Conservation (phyloP, 352 stramenopile species). For the Globisporangium mamillatum region DNA sequence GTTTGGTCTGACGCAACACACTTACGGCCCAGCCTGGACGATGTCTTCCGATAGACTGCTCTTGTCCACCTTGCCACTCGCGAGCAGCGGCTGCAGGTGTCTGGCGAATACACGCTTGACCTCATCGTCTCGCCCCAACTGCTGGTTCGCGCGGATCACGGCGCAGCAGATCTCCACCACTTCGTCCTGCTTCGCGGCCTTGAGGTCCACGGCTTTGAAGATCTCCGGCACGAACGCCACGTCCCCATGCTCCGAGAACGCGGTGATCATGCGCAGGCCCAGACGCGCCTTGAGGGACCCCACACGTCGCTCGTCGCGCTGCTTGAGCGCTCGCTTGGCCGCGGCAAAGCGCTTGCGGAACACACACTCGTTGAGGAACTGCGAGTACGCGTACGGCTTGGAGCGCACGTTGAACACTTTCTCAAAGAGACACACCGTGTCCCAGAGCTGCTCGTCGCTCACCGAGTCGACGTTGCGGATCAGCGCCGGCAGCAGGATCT, state of each 20-base stretch:
- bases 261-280: slow-evolving; percentile 22
- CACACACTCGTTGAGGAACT: slow-evolving; percentile 45
- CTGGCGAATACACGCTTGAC: slow-evolving; percentile 19
- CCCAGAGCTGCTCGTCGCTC: slow-evolving; percentile 36
- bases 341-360: slow-evolving; percentile 26
- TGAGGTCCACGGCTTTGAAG: slow-evolving; percentile 30
- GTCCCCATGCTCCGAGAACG: slow-evolving; percentile 28
- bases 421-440: slow-evolving; percentile 27
- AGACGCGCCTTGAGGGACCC: slow-evolving; percentile 26
- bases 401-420: slow-evolving; percentile 31
- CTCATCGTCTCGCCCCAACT: slow-evolving; percentile 24
- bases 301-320: slow-evolving; percentile 24
- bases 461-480: slow-evolving; percentile 30
- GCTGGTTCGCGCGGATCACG: slow-evolving; percentile 31
- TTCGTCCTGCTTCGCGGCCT: slow-evolving; percentile 21
- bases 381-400: slow-evolving; percentile 33
- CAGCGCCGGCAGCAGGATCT: slow-evolving; percentile 38
- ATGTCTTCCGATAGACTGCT: slow-evolving; percentile 2
- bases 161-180: slow-evolving; percentile 23
- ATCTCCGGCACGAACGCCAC: slow-evolving; percentile 30
- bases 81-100: slow-evolving; percentile 24
- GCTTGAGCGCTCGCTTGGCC: slow-evolving; percentile 28
- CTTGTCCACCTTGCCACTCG: neutral
- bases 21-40: neutral
- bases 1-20: neutral